Evolutionary conservation across 106 monocot species (phyloP).

Genomic region (Allium sativum): DNA sequence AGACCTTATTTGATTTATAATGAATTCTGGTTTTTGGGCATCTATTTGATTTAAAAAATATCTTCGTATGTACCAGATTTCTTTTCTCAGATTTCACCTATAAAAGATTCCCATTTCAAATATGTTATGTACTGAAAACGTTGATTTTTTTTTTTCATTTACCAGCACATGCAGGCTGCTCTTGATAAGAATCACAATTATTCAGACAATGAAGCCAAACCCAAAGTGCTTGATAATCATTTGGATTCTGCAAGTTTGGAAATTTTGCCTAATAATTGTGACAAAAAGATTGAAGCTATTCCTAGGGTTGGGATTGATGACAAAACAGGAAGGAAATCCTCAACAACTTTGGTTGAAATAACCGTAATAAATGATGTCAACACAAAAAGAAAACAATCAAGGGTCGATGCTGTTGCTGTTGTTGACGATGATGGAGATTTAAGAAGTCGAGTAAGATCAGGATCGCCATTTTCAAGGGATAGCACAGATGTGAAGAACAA

Average conservation of each 20-base stretch:
- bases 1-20: no score
- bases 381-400: neutral
- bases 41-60: no score
- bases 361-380: neutral
- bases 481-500: constrained; percentile 15
- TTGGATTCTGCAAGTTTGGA: neutral
- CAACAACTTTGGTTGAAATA: constrained; percentile 5
- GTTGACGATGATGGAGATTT: neutral
- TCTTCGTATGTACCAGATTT: no score
- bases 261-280: neutral
- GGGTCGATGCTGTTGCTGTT: neutral
- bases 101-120: neutral
- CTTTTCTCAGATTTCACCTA: neutral
- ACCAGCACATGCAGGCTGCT: constrained; percentile 1
- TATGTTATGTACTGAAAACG: no score
- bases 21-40: no score
- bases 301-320: constrained; percentile 6
- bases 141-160: no score
- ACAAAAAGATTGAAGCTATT: constrained; percentile 4
- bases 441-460: constrained; percentile 13
- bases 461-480: constrained; percentile 22
- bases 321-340: constrained; percentile 1
- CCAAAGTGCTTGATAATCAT: neutral
- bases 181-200: constrained; percentile 1
- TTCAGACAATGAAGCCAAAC: neutral